Base-by-base conservation (phyloP, 371 early-diverging fungal species). In the Sporodiniella umbellata region DNA sequence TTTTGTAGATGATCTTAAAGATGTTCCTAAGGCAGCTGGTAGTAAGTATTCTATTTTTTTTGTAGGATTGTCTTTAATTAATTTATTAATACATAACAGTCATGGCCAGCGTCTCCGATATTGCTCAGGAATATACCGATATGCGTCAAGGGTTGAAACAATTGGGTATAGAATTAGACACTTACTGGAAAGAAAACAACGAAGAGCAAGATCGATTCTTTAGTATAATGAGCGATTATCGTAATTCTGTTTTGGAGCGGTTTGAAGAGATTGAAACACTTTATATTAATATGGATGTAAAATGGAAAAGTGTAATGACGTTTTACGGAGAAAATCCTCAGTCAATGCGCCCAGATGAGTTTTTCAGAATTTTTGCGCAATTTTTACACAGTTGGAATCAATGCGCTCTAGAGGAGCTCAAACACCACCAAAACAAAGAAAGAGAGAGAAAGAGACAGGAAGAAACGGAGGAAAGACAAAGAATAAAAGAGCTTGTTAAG, bases 321-420 rank as follows among this genome's bases (percentile, higher is more conserved):
- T 69, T 42, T 35, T 69, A 69, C 45, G 70, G 70, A 26, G 70
- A 69, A 25, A 69, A 65, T 15, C 70, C 70, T 4, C 62, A 65
- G 40, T 48, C 54, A 14, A 62, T 62, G 55, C 46, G 66, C 11
- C 70, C 70, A 14, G 66, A 69, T 48, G 70, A 65, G 25, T 69
- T 69, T 26, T 66, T 66, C 40, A 46, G 52, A 8, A 55, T 49
- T 1, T 60, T 69, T 51, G 43, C 66, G 8, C 51, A 49, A 17
- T 69, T 69, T 47, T 45, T 62, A 10, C 25, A 51, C 3, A 28
- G 43, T 11, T 69, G 70, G 70, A 60, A 68, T 37, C 54, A 40
- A 15, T 66, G 69, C 2, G 58, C 61, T 0, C 17, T 48, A 3
- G 68, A 66, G 39, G 73, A 76, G 35, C 43, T 57, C 17, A 56